These are phyloP conservation scores for Chlorencoelia australis DNA, from an alignment of 2,329 filamentous ascomycete species.

Conservation along the genomic window DNA sequence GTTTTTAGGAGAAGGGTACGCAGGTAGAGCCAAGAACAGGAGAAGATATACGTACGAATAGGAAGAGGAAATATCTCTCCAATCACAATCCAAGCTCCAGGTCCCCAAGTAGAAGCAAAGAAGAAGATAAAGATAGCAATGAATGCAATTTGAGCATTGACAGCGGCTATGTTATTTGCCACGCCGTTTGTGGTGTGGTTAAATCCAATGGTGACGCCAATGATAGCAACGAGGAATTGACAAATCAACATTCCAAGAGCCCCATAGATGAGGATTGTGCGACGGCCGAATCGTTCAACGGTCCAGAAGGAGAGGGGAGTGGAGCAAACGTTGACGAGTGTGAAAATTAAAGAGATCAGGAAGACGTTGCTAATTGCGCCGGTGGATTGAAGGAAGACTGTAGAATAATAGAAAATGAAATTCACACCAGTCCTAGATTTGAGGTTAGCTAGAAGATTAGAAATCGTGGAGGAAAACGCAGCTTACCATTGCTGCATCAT, in stretches of 20 bases:
- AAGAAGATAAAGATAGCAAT: slow-evolving; percentile 78
- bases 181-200: slow-evolving; percentile 41
- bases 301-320: slow-evolving; percentile 75
- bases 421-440: slow-evolving; percentile 64
- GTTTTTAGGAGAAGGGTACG: neutral
- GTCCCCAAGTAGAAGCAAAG: slow-evolving; percentile 73
- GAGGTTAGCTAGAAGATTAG: neutral
- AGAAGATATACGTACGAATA: no score
- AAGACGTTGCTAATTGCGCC: slow-evolving; percentile 57
- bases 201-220: slow-evolving; percentile 43
- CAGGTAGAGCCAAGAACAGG: no score
- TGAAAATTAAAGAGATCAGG: slow-evolving; percentile 83
- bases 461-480: slow-evolving; percentile 11
- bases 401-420: slow-evolving; percentile 84
- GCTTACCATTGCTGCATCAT: slow-evolving; percentile 64
- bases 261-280: slow-evolving; percentile 67
- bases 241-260: slow-evolving; percentile 74
- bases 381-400: slow-evolving; percentile 85
- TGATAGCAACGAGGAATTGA: slow-evolving; percentile 76
- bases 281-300: slow-evolving; percentile 75
- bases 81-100: slow-evolving; percentile 68
- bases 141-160: slow-evolving; percentile 40
- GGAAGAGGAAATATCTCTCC: slow-evolving; percentile 82
- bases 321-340: slow-evolving; percentile 68
- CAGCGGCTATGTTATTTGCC: slow-evolving; percentile 34